Evolutionary conservation across 768 basidiomycete species (phyloP), one percentile per base, ranked within the genome.

Genomic region (Agrocybe pediades): DNA sequence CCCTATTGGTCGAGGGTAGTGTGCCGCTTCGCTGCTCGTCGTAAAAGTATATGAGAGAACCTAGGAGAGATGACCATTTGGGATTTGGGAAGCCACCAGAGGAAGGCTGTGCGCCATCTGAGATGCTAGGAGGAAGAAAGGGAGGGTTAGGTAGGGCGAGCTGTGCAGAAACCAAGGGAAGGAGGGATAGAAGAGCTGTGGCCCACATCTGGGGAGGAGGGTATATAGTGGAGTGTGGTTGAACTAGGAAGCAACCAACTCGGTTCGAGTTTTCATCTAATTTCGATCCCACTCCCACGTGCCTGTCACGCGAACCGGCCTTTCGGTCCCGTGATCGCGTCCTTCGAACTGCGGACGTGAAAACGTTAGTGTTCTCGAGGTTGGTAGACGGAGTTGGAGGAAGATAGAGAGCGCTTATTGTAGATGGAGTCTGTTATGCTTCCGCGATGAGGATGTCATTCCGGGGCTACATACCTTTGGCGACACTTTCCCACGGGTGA

Each of bases 11-110:
- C 11, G 71, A 62, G 0, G 87, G 81, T 15, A 96, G 78, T 40
- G 76, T 76, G 15, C 95, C 95, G 49, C 89, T 90, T 17, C 95
- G 79, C 64, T 97, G 95, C 1, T 87, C 93, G 57, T 97, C 95
- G 64, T 95, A 97, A 69, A 96, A 96, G 65, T 85, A 96, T 23
- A 96, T 66, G 23, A 88, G 68, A 66, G 88, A 85, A 3, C 94
- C 95, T 0, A 96, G 80, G 2, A 96, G 68, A 45, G 77, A 87
- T 5, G 86, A 80, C 92, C 94, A 96, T 66, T 94, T 90, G 2
- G 81, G 62, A 65, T 94, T 94, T 39, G 89, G 85, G 55, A 65
- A 66, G 51, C 63, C 65, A 24, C 71, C 68, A 13, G 71, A 58
- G n/a, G 84, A 78, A 16, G 75, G 59, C 40, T 76, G 59, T 13